A percentile compares a stretch with the other conserved stretches of the same genome.
These are phyloP conservation scores for Apostasia ramifera DNA, from an alignment of 106 monocot species.

Conservation along the genomic window DNA sequence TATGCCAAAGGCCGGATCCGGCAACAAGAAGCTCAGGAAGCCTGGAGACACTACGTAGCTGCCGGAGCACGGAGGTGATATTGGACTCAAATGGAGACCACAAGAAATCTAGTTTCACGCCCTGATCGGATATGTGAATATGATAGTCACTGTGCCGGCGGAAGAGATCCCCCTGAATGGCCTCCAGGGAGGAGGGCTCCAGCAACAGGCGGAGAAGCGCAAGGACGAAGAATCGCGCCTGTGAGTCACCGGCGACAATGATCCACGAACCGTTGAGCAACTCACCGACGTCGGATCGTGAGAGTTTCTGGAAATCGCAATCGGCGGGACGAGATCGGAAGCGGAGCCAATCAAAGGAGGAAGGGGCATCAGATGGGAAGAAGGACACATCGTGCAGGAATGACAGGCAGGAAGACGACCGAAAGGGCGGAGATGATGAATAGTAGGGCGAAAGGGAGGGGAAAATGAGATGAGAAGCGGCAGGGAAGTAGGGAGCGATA, in stretches of 20 bases:
- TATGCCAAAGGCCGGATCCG: conserved; percentile 94
- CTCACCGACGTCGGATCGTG: conserved; percentile 29
- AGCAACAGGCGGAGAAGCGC: conserved; percentile 42
- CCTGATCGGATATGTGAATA: conserved; percentile 21
- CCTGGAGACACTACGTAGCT: neutral
- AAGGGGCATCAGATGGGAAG: neutral
- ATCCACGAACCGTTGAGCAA: conserved; percentile 63
- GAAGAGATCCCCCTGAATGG: conserved; percentile 54
- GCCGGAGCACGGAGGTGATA: conserved; percentile 30
- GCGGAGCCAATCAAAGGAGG: conserved; percentile 24
- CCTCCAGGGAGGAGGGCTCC: conserved; percentile 26
- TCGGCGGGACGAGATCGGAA: conserved; percentile 9
- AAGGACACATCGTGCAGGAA: conserved; percentile 25
- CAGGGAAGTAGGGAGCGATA: conserved; percentile 52
- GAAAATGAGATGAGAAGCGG: conserved; percentile 5
- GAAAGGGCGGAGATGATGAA: conserved; percentile 11
- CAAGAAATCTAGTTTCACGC: conserved; percentile 51
- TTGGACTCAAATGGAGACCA: conserved; percentile 88
- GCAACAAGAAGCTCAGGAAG: conserved; percentile 59
- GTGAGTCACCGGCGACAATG: conserved; percentile 81
- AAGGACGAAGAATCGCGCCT: conserved; percentile 58
- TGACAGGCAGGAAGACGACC: conserved; percentile 14
- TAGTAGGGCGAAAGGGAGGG: conserved; percentile 12
- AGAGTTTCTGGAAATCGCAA: conserved; percentile 47
- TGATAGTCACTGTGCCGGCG: conserved; percentile 83